Evolutionary conservation across 2,329 filamentous ascomycete genomes (phyloP), one percentile per base, ranked within the genome.

Genomic region (Coniochaeta sp.): DNA sequence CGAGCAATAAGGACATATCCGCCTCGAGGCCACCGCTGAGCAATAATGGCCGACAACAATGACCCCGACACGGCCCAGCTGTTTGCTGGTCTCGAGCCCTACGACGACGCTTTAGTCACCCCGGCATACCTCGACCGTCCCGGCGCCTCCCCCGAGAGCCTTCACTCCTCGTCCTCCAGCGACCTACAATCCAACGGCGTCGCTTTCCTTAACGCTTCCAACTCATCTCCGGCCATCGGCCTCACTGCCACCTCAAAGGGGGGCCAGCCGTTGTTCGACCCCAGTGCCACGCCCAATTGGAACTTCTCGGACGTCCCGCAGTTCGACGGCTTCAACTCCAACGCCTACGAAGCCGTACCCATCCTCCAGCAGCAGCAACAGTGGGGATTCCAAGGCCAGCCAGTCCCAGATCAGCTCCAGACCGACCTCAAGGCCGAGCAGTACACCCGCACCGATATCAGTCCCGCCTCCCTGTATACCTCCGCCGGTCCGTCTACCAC

Each of bases 281-380:
- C 63, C 60, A 70, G 72, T 64, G 66, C 73, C 67, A 67, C 76
- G 59, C 69, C 78, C 63, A 74, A 70, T 70, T 84, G 81, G 81
- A 68, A 73, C 64, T 81, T 81, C 64, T 76, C 77, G 62, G 75
- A 76, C 67, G 76, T 76, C 14, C 76, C 79, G 63, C 77, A 78
- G 54, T 80, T 78, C 72, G 76, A 78, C 66, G 72, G 74, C 59
- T 79, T 76, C 71, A 73, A 76, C 63, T 61, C 65, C 52, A 68
- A 66, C 61, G 59, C 69, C 31, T 74, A 75, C 64, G 73, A 71
- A 60, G 67, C 70, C 61, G 68, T 64, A 44, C 64, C 67, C 12
- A 19, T 58, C 2, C 16, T 40, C 36, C 63, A 62, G 44, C 66
- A 62, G 44, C 66, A 65, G 34, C 47, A n/a, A 8, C 55, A 40